phyloP scores from a whole-genome alignment of 306 rosid species.

The Sophora flavescens region DNA sequence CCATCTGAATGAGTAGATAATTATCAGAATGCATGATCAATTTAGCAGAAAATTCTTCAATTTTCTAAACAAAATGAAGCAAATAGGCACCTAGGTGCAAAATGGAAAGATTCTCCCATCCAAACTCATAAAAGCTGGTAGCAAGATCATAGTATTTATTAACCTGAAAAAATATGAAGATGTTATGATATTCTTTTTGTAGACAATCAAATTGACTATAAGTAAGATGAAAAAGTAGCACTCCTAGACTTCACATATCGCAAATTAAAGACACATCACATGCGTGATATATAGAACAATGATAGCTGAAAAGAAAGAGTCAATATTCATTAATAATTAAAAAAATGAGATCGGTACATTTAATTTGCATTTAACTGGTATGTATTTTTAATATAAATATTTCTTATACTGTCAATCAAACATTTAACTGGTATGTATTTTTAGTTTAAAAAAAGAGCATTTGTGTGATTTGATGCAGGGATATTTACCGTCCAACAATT shows the following conservation, averaged over 20 bases:
- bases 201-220: constrained; percentile 18
- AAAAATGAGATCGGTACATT: background rate
- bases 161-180: constrained; percentile 59
- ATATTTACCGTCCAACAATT: too few relatives aligned
- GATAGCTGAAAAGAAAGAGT: background rate
- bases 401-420: too few relatives aligned
- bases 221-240: background rate
- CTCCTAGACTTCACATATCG: constrained; percentile 22
- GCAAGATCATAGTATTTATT: constrained; percentile 82
- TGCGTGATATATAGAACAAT: background rate
- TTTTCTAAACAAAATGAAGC: constrained; percentile 14
- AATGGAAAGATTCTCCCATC: constrained; percentile 91
- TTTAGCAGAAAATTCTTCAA: background rate
- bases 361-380: background rate
- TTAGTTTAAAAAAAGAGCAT: too few relatives aligned
- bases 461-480: too few relatives aligned
- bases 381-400: too few relatives aligned
- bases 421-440: too few relatives aligned
- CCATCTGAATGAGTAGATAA: constrained; percentile 58
- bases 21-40: background rate
- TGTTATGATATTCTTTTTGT: constrained; percentile 28
- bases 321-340: background rate
- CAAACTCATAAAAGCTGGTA: constrained; percentile 84
- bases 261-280: constrained; percentile 26
- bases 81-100: constrained; percentile 65